Evolutionary conservation across 2,329 filamentous ascomycete genomes (phyloP).

Genomic region (Pseudogymnoascus sp.): DNA sequence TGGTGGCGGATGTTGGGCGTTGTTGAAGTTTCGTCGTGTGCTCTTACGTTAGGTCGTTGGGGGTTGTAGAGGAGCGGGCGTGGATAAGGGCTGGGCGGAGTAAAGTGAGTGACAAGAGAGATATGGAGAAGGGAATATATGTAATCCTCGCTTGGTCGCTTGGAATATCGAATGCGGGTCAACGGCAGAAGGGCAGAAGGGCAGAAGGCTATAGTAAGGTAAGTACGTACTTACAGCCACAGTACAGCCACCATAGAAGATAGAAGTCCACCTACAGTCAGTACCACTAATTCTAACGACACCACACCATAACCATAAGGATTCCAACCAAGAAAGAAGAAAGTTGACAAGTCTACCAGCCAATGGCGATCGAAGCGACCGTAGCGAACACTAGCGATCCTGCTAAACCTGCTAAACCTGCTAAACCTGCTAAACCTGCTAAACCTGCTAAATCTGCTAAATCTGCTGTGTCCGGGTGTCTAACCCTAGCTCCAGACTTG

Average conservation of each 20-base stretch:
- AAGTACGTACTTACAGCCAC: background rate
- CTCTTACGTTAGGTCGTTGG: background rate
- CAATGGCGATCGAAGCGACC: background rate
- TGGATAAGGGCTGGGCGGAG: constrained; percentile 17
- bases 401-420: background rate
- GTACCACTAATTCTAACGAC: background rate
- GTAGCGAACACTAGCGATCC: background rate
- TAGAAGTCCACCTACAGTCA: too few relatives aligned
- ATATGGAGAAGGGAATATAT: constrained; percentile 19
- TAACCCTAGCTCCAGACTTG: background rate
- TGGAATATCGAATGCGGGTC: constrained; percentile 5
- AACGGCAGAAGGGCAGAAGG: background rate
- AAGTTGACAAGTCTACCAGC: background rate
- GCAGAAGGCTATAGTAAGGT: background rate
- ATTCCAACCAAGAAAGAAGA: background rate
- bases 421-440: background rate
- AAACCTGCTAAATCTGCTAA: background rate
- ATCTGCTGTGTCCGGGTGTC: background rate
- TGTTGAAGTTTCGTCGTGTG: constrained; percentile 16
- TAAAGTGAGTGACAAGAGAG: constrained; percentile 22
- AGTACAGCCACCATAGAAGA: background rate
- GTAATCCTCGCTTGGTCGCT: constrained; percentile 12
- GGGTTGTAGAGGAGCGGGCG: background rate
- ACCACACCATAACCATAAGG: background rate
- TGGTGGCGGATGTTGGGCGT: constrained; percentile 26